phyloP scores from a whole-genome alignment of 2,329 filamentous ascomycete species.

The Aurifilum marmelostoma region DNA sequence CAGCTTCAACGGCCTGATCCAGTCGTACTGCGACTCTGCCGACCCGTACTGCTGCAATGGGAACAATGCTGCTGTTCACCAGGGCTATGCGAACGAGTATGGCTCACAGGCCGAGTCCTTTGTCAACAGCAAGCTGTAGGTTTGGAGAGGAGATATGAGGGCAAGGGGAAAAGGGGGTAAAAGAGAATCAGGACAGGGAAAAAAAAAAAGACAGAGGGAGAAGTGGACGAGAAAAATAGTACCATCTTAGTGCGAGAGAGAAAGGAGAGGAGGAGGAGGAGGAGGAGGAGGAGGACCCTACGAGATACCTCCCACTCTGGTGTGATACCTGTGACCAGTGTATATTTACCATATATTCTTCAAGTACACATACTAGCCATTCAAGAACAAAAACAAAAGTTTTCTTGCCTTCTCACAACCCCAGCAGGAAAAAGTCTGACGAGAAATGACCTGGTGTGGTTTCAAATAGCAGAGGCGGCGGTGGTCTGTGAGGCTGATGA shows the following conservation, averaged over 20 bases:
- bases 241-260: background rate
- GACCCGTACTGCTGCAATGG: constrained; percentile 68
- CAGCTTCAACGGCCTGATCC: constrained; percentile 54
- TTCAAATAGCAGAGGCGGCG: background rate
- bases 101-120: constrained; percentile 59
- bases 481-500: constrained; percentile 10
- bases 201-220: background rate
- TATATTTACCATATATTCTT: background rate
- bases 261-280: background rate
- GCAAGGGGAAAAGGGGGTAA: background rate
- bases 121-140: constrained; percentile 52
- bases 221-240: background rate
- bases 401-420: background rate
- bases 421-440: background rate
- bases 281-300: background rate
- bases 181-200: no score
- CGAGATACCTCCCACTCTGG: background rate
- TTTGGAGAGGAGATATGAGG: background rate
- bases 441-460: background rate
- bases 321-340: background rate
- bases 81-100: constrained; percentile 60
- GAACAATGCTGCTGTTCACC: constrained; percentile 56
- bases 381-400: no score
- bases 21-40: constrained; percentile 62
- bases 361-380: background rate